phyloP scores from a whole-genome alignment of 805 yeast genomes.

The Wickerhamiella occidentalis region DNA sequence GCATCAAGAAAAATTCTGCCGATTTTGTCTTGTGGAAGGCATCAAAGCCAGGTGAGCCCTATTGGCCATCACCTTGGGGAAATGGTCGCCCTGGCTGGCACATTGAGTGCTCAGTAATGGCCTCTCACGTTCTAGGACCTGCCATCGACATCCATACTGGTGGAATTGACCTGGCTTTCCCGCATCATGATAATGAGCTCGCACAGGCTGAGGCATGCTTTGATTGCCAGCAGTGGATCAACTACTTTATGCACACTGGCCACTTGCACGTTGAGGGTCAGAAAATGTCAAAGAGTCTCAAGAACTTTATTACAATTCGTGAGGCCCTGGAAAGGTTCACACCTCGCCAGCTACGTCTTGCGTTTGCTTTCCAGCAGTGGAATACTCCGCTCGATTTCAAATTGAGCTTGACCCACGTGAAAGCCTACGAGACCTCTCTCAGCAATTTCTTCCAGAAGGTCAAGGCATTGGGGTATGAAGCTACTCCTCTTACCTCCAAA shows the following conservation, averaged over 20 bases:
- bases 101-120: slow-evolving; percentile 98
- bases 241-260: slow-evolving; percentile 92
- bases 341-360: slow-evolving; percentile 76
- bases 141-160: slow-evolving; percentile 92
- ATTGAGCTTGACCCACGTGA: slow-evolving; percentile 66
- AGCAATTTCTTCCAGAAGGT: slow-evolving; percentile 77
- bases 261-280: slow-evolving; percentile 97
- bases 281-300: slow-evolving; percentile 91
- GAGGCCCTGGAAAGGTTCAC: slow-evolving; percentile 67
- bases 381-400: slow-evolving; percentile 86
- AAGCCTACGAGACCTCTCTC: slow-evolving; percentile 57
- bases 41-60: slow-evolving; percentile 94
- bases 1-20: slow-evolving; percentile 57
- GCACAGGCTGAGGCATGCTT: slow-evolving; percentile 94
- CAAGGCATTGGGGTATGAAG: slow-evolving; percentile 66
- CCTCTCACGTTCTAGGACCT: slow-evolving; percentile 71
- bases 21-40: slow-evolving; percentile 97
- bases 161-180: slow-evolving; percentile 94
- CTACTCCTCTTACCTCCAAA: slow-evolving; percentile 47
- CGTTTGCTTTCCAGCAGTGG: slow-evolving; percentile 88
- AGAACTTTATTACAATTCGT: slow-evolving; percentile 87
- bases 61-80: slow-evolving; percentile 96
- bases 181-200: slow-evolving; percentile 96
- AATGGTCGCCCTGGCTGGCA: slow-evolving; percentile 99
- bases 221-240: slow-evolving; percentile 89